Conservation (phyloP, 2,329 filamentous ascomycete genomes). For the Microcyclospora tardicrescens region DNA sequence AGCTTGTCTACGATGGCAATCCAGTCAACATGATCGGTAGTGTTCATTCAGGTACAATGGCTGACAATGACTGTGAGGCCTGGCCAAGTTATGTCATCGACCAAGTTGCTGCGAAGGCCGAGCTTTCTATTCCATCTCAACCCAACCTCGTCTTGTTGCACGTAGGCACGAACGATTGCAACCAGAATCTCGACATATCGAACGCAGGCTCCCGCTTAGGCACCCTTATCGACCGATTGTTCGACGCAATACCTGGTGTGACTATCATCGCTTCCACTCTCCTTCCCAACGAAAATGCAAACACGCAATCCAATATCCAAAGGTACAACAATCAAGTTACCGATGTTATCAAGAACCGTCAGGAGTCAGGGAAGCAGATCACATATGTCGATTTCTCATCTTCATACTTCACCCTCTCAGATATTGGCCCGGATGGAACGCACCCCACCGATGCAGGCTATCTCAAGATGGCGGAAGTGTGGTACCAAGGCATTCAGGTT, state of each 20-base stretch:
- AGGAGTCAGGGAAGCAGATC: conserved; percentile 2
- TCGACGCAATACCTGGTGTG: background rate
- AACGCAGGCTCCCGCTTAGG: background rate
- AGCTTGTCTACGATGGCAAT: conserved; percentile 1
- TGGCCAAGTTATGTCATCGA: conserved; percentile 2
- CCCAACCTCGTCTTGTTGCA: conserved; percentile 5
- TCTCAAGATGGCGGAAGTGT: conserved; percentile 3
- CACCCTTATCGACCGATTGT: background rate
- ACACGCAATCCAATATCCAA: conserved; percentile 1
- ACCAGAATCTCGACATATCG: background rate
- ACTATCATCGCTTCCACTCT: conserved; percentile 3
- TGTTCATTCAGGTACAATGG: conserved; percentile 3
- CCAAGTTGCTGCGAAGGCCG: background rate
- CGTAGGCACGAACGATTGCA: conserved; percentile 6
- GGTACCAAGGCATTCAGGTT: conserved; percentile 4
- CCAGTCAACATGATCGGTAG: conserved; percentile 5
- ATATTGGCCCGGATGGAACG: conserved; percentile 2
- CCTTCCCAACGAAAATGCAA: conserved; percentile 1
- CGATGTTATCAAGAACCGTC: background rate
- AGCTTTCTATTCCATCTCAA: conserved; percentile 1
- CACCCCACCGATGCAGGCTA: conserved; percentile 6
- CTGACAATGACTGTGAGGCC: conserved; percentile 4
- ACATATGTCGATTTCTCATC: conserved; percentile 3
- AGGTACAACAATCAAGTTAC: conserved; percentile 1
- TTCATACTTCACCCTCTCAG: background rate